Conservation (phyloP, 345 rosid genomes). For the Salix koriyanagi region DNA sequence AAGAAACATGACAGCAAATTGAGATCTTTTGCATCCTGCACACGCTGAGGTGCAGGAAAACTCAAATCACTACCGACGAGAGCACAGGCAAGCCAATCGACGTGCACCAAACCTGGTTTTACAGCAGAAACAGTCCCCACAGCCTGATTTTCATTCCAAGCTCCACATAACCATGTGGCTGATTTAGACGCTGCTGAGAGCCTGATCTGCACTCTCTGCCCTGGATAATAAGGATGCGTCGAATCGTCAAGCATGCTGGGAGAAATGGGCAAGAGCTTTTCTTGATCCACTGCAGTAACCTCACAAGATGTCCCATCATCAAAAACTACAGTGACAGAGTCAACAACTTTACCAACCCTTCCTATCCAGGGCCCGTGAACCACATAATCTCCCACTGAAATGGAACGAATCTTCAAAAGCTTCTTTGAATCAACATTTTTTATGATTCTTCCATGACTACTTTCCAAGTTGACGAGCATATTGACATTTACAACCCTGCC, state of each 20-base stretch:
- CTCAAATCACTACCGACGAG: constrained; percentile 29
- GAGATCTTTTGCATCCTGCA: constrained; percentile 55
- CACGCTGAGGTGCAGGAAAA: constrained; percentile 42
- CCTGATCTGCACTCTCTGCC: constrained; percentile 72
- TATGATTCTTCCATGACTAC: constrained; percentile 43
- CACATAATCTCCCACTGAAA: constrained; percentile 75
- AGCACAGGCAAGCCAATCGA: constrained; percentile 79
- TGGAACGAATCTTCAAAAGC: constrained; percentile 52
- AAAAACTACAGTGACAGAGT: constrained; percentile 52
- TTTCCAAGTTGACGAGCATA: constrained; percentile 65
- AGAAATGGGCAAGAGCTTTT: constrained; percentile 53
- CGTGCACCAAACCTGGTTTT: constrained; percentile 59
- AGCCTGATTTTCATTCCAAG: constrained; percentile 54
- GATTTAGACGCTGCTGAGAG: constrained; percentile 47
- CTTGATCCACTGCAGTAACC: constrained; percentile 52
- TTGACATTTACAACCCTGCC: constrained; percentile 62
- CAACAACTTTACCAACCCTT: constrained; percentile 57
- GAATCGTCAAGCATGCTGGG: constrained; percentile 66
- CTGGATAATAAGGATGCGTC: constrained; percentile 63
- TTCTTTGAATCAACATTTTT: constrained; percentile 56
- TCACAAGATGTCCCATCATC: constrained; percentile 74
- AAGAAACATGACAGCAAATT: constrained; percentile 57
- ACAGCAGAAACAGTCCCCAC: constrained; percentile 68
- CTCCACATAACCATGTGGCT: constrained; percentile 71
- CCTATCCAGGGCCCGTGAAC: constrained; percentile 80